Conservation (phyloP, 106 monocot species). For the Allium fistulosum region DNA sequence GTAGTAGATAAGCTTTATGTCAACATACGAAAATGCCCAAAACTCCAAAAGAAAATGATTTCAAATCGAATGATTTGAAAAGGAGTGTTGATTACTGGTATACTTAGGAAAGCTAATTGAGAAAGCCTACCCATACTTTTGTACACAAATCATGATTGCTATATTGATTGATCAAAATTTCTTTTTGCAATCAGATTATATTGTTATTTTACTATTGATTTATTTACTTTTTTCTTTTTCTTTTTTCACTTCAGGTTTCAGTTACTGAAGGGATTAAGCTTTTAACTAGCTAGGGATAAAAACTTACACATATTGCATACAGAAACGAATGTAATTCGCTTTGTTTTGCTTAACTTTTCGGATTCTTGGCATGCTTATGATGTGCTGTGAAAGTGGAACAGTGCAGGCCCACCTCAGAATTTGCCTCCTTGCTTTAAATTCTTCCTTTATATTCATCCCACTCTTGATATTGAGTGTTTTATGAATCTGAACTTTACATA, state of each 20-base stretch:
- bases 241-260: not conserved
- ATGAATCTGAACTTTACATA: too few relatives aligned
- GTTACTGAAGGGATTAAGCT: constrained; percentile 2
- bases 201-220: too few relatives aligned
- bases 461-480: not conserved
- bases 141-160: constrained; percentile 11
- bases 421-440: not conserved
- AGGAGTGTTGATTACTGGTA: constrained; percentile 3
- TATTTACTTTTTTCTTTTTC: not conserved
- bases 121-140: constrained; percentile 4
- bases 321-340: not conserved
- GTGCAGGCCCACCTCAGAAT: constrained; percentile 5
- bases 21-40: not conserved
- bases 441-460: constrained; percentile 1
- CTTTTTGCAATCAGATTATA: not conserved
- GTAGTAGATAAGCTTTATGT: constrained; percentile 6
- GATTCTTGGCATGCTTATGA: constrained; percentile 2
- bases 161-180: constrained; percentile 9
- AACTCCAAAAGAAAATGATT: constrained; percentile 4
- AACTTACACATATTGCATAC: not conserved
- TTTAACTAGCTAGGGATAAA: not conserved
- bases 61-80: constrained; percentile 1
- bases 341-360: constrained; percentile 5
- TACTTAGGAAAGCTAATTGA: constrained; percentile 9
- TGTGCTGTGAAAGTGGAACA: constrained; percentile 1